Evolutionary conservation across 1,284 basidiomycete species (phyloP).

Genomic region (Apiotrichum gracile): DNA sequence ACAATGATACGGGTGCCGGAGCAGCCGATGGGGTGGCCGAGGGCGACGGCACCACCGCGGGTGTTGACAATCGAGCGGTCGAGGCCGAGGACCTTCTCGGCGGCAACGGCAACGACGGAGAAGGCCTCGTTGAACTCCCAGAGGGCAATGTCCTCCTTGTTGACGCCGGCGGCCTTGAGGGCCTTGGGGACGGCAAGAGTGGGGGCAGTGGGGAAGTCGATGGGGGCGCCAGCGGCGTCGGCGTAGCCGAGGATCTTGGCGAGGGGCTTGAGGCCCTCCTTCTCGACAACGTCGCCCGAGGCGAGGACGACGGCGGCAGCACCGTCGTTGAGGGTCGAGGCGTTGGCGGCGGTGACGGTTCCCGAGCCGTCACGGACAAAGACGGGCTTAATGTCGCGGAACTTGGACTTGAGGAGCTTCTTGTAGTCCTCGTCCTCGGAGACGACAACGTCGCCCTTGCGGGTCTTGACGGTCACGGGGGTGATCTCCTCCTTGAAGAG

Average conservation of each 20-base stretch:
- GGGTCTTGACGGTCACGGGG: conserved; percentile 87
- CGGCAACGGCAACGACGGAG: conserved; percentile 85
- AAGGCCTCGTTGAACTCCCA: conserved; percentile 99
- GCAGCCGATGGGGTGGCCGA: conserved; percentile 91
- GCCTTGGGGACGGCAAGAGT: conserved; percentile 86
- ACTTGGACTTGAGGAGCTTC: conserved; percentile 86
- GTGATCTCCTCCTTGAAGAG: conserved; percentile 84
- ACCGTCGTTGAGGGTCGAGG: conserved; percentile 92
- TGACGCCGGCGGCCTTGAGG: conserved; percentile 78
- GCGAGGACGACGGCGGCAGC: conserved; percentile 94
- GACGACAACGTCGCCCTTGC: conserved; percentile 85
- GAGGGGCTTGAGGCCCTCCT: conserved; percentile 80
- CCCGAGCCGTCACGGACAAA: conserved; percentile 86
- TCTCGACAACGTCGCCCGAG: conserved; percentile 81
- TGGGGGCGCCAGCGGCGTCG: conserved; percentile 91
- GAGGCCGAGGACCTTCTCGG: conserved; percentile 80
- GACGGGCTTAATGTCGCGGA: conserved; percentile 75
- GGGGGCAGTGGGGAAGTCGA: conserved; percentile 95
- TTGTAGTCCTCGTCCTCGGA: conserved; percentile 98
- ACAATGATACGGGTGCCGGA: conserved; percentile 94
- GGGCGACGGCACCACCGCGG: conserved; percentile 87
- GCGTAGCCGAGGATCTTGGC: conserved; percentile 90
- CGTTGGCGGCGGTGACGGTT: conserved; percentile 90
- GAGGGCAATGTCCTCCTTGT: conserved; percentile 74
- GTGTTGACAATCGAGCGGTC: conserved; percentile 86